Percentiles rank a stretch among this genome's conserved stretches.
Evolutionary conservation across 495 filamentous ascomycete genomes (phyloP).

Genomic region (Aspergillus leporis): DNA sequence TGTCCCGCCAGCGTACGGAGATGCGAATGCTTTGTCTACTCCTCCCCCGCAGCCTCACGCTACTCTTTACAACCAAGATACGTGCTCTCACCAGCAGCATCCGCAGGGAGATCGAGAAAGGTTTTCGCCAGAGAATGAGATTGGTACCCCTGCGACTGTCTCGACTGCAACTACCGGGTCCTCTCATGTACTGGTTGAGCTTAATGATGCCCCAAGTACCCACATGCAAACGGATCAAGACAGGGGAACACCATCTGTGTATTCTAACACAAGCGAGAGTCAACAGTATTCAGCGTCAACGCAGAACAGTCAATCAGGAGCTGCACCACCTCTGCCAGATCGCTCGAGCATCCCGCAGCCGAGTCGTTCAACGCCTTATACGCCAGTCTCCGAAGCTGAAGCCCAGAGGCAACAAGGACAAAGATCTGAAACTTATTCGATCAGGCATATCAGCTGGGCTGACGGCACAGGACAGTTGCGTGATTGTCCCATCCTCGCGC

Average conservation of each 20-base stretch:
- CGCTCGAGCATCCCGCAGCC: constrained; percentile 9
- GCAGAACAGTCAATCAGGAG: constrained; percentile 9
- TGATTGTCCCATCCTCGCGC: constrained; percentile 77
- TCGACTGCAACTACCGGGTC: constrained; percentile 35
- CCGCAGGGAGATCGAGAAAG: constrained; percentile 14
- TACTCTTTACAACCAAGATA: constrained; percentile 1
- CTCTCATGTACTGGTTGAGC: constrained; percentile 43
- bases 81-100: constrained; percentile 1
- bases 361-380: constrained; percentile 10
- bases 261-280: constrained; percentile 14
- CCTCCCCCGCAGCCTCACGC: constrained; percentile 9
- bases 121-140: constrained; percentile 24
- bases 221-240: constrained; percentile 13
- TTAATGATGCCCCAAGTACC: constrained; percentile 23
- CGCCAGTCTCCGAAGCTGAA: constrained; percentile 33
- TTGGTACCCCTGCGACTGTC: constrained; percentile 25
- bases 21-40: not conserved
- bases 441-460: constrained; percentile 66
- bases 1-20: not conserved
- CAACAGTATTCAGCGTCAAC: not conserved
- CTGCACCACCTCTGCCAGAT: constrained; percentile 13
- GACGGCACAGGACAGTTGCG: constrained; percentile 45
- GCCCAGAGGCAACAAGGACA: constrained; percentile 43
- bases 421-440: constrained; percentile 67
- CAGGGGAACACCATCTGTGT: constrained; percentile 14